phyloP scores from a whole-genome alignment of 2,329 filamentous ascomycete species.

The Pyrenophora seminiperda region DNA sequence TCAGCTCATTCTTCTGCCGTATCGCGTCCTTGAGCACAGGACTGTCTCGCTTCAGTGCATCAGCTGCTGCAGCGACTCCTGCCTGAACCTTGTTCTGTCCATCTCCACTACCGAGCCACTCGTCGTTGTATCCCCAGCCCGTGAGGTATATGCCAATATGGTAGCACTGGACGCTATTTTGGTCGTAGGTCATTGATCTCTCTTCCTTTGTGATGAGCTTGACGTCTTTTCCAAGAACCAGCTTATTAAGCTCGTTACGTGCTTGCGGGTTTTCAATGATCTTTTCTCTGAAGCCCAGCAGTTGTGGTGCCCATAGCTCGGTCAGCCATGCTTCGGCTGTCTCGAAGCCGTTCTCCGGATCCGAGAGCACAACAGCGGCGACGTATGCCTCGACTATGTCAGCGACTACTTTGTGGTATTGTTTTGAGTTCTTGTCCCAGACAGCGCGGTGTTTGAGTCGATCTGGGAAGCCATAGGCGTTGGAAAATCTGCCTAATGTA shows the following conservation, averaged over 20 bases:
- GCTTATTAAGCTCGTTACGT: constrained; percentile 47
- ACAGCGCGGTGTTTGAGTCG: constrained; percentile 60
- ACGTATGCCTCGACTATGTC: constrained; percentile 94
- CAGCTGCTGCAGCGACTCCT: constrained; percentile 67
- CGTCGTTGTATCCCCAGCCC: constrained; percentile 69
- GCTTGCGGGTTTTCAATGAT: constrained; percentile 47
- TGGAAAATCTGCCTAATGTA: constrained; percentile 72
- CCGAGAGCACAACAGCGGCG: constrained; percentile 74
- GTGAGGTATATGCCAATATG: constrained; percentile 68
- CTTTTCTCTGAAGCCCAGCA: constrained; percentile 37
- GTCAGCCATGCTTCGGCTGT: constrained; percentile 73
- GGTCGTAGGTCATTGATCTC: constrained; percentile 56
- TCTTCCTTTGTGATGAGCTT: constrained; percentile 57
- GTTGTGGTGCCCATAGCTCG: constrained; percentile 66
- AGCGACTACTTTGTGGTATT: constrained; percentile 71
- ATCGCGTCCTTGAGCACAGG: constrained; percentile 20
- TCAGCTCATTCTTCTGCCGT: constrained; percentile 30
- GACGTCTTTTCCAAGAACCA: constrained; percentile 40
- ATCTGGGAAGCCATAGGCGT: constrained; percentile 71
- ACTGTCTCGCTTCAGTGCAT: constrained; percentile 60
- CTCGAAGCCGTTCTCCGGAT: constrained; percentile 65
- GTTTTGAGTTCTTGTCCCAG: constrained; percentile 38
- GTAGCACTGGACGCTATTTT: constrained; percentile 61
- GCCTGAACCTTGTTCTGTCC: constrained; percentile 73
- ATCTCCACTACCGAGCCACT: constrained; percentile 66